phyloP scores from a whole-genome alignment of 225 moss, liverwort and hornwort genomes.

The Antitrichia curtipendula region DNA sequence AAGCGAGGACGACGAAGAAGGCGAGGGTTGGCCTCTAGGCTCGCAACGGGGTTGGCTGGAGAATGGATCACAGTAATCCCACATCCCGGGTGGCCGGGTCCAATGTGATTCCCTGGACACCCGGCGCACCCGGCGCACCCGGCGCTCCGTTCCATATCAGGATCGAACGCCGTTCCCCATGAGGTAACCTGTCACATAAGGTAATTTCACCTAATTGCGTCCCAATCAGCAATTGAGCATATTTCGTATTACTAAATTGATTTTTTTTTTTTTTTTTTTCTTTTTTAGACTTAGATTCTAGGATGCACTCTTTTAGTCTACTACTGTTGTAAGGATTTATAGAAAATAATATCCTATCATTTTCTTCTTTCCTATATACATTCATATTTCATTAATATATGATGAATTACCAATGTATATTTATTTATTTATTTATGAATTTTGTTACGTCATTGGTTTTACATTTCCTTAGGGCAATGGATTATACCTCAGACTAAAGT shows the following conservation, averaged over 20 bases:
- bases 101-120: neutral
- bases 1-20: neutral
- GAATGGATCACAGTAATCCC: constrained; percentile 2
- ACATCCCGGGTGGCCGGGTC: neutral
- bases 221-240: neutral
- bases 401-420: too few species aligned
- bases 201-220: neutral
- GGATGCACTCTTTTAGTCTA: too few species aligned
- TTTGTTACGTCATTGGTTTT: too few species aligned
- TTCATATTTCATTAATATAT: too few species aligned
- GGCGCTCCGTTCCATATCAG: neutral
- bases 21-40: neutral
- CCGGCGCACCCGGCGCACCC: neutral
- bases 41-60: constrained; percentile 6
- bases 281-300: too few species aligned
- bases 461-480: too few species aligned
- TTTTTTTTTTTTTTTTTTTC: neutral
- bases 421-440: too few species aligned
- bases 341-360: too few species aligned
- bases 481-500: too few species aligned
- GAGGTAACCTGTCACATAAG: too few species aligned
- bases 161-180: neutral
- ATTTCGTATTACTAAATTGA: neutral
- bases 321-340: too few species aligned
- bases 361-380: too few species aligned